A percentile compares a stretch with the other conserved stretches of the same genome.
Evolutionary conservation across 176 grass and related monocot species (phyloP).

Genomic region (Bromus sterilis): DNA sequence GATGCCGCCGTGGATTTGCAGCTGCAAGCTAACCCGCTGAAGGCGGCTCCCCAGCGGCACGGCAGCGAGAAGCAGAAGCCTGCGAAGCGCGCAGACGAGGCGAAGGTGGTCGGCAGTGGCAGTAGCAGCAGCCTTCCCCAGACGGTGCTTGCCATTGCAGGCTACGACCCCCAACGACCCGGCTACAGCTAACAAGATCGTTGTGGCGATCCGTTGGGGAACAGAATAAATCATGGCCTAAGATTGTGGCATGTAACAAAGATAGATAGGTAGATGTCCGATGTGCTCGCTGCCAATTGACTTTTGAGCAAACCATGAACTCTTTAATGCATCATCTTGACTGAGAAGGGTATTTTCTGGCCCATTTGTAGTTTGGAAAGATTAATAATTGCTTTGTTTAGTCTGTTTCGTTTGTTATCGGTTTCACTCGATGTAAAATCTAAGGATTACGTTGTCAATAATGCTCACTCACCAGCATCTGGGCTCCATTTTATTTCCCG

Average conservation of each 20-base stretch:
- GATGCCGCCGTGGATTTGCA: constrained; percentile 10
- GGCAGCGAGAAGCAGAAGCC: constrained; percentile 40
- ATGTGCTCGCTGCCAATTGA: constrained; percentile 13
- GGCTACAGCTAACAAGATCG: constrained; percentile 6
- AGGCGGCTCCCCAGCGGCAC: constrained; percentile 17
- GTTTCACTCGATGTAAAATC: not conserved
- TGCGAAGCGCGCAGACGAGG: constrained; percentile 30
- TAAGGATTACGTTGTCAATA: not conserved
- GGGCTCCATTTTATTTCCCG: not conserved
- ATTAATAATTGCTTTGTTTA: not conserved
- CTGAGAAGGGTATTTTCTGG: not conserved
- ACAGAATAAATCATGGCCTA: constrained; percentile 16
- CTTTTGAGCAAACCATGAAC: constrained; percentile 21
- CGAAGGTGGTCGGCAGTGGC: constrained; percentile 23
- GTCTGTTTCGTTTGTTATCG: not conserved
- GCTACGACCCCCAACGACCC: constrained; percentile 13
- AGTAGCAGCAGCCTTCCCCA: constrained; percentile 21
- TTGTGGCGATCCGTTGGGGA: not conserved
- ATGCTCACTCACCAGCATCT: not conserved
- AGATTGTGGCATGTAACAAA: constrained; percentile 1
- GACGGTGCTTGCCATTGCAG: not conserved
- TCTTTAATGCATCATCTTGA: not conserved
- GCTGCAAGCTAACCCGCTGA: constrained; percentile 21
- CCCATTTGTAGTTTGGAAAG: not conserved
- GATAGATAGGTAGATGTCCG: not conserved